Evolutionary conservation across 768 basidiomycete genomes (phyloP).

Genomic region (Saitozyma podzolica): DNA sequence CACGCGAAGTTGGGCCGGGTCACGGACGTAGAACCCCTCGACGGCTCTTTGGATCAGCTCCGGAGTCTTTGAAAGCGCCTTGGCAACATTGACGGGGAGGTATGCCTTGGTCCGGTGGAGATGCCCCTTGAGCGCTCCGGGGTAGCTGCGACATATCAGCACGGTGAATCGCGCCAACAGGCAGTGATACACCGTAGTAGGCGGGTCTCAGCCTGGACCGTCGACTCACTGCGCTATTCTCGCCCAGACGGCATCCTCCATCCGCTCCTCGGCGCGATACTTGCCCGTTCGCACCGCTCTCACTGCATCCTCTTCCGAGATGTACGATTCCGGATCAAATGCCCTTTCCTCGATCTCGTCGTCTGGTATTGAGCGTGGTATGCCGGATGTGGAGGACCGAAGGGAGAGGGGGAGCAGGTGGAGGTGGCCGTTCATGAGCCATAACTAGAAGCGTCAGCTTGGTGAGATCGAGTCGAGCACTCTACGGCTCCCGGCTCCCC

Average conservation of each 20-base stretch:
- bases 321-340: slow-evolving; percentile 37
- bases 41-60: slow-evolving; percentile 79
- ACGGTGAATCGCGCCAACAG: background rate
- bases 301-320: slow-evolving; percentile 39
- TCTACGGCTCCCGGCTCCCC: too few species aligned
- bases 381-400: slow-evolving; percentile 62
- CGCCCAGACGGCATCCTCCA: slow-evolving; percentile 70
- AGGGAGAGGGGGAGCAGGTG: slow-evolving; percentile 83
- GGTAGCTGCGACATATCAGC: slow-evolving; percentile 62
- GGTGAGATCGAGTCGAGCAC: slow-evolving; percentile 1
- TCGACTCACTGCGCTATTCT: slow-evolving; percentile 65
- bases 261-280: slow-evolving; percentile 63
- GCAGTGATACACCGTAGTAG: too few species aligned
- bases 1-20: slow-evolving; percentile 84
- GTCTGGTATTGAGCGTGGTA: slow-evolving; percentile 57
- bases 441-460: slow-evolving; percentile 62
- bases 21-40: slow-evolving; percentile 93
- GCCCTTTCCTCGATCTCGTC: slow-evolving; percentile 59
- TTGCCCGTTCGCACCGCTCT: slow-evolving; percentile 50
- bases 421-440: slow-evolving; percentile 78
- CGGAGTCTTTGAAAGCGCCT: slow-evolving; percentile 65
- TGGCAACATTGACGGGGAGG: slow-evolving; percentile 76
- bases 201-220: background rate
- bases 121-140: slow-evolving; percentile 65
- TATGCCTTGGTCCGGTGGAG: slow-evolving; percentile 73